phyloP scores from a whole-genome alignment of 208 protist species.

The Crithidia expoeki region DNA sequence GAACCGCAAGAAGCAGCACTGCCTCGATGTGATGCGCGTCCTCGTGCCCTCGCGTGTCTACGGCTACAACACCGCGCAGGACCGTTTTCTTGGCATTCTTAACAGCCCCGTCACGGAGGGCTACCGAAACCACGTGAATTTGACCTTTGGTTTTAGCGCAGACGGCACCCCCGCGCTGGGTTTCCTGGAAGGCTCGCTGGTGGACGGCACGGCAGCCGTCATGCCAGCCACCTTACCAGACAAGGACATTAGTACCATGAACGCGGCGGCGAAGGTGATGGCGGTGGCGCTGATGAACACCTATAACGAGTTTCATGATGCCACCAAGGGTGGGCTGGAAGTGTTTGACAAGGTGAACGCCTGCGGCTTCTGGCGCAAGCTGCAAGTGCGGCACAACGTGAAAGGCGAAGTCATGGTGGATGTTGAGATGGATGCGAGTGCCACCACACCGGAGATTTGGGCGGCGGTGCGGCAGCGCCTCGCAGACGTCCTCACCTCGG shows the following conservation, averaged over 20 bases:
- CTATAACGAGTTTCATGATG: slow-evolving; percentile 38
- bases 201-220: slow-evolving; percentile 75
- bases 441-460: slow-evolving; percentile 36
- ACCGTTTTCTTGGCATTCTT: slow-evolving; percentile 70
- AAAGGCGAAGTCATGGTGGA: slow-evolving; percentile 86
- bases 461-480: slow-evolving; percentile 46
- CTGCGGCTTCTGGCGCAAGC: slow-evolving; percentile 89
- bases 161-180: slow-evolving; percentile 60
- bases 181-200: slow-evolving; percentile 72
- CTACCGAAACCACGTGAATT: slow-evolving; percentile 94
- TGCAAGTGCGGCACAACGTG: slow-evolving; percentile 91
- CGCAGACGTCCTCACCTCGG: slow-evolving; percentile 32
- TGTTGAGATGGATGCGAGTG: slow-evolving; percentile 63
- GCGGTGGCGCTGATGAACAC: slow-evolving; percentile 55
- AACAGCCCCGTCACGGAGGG: slow-evolving; percentile 67
- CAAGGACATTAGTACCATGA: slow-evolving; percentile 64
- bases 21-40: slow-evolving; percentile 54
- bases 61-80: slow-evolving; percentile 39
- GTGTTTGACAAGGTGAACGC: slow-evolving; percentile 84
- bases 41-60: slow-evolving; percentile 42
- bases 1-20: slow-evolving; percentile 73
- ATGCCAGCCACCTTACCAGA: slow-evolving; percentile 52
- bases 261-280: slow-evolving; percentile 59
- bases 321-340: slow-evolving; percentile 35
- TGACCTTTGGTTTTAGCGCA: slow-evolving; percentile 81